Base-by-base conservation (phyloP, 164 flowering plant genomes). In the Liriodendron chinense region DNA sequence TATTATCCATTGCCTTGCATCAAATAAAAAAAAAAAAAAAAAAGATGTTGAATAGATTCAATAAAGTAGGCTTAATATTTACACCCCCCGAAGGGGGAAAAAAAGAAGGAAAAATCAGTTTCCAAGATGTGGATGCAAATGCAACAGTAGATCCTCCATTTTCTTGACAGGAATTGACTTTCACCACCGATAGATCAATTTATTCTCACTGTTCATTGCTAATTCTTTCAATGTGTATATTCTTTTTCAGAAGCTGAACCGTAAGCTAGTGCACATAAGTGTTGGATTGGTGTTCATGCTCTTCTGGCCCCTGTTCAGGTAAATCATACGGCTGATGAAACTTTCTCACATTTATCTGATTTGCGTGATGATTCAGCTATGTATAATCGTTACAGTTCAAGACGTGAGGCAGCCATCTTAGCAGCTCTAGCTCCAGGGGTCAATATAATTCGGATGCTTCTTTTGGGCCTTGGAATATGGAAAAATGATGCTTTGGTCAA, bases 251-350 rank as follows among this genome's bases (percentile, higher is more conserved):
- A 91, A 85, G 77, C 72, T 89, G 73, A 89, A 83, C 78, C 82
- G 98, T 83, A 94, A 94, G 87, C 89, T 92, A 73, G 96, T 92
- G 73, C 98, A 95, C 84, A 77, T 91, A 69, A 93, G 91, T 78
- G 72, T 93, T 74, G 98, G 98, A 34, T 85, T 93, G 66, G 93
- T 83, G 66, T 92, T 95, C 87, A 90, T 95, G 93, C 93, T 93
- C 66, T 90, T 91, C 86, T 95, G 98, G 98, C 98, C 98, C 22
- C 34, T 95, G 53, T 95, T 93, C 93, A 91, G 98, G 98, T 93
- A 89, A 73, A 16, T 21, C 53, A 23, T 21, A 21, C 26, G 21
- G 50, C 75, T 53, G 24, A 34, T 53, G 43, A 48, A 64, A 28
- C 62, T 71, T 49, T 63, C 43, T 14, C 21, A 66, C 7, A 23